These are phyloP conservation scores for Kwoniella sp. DNA, from an alignment of 768 basidiomycete species.

Conservation along the genomic window DNA sequence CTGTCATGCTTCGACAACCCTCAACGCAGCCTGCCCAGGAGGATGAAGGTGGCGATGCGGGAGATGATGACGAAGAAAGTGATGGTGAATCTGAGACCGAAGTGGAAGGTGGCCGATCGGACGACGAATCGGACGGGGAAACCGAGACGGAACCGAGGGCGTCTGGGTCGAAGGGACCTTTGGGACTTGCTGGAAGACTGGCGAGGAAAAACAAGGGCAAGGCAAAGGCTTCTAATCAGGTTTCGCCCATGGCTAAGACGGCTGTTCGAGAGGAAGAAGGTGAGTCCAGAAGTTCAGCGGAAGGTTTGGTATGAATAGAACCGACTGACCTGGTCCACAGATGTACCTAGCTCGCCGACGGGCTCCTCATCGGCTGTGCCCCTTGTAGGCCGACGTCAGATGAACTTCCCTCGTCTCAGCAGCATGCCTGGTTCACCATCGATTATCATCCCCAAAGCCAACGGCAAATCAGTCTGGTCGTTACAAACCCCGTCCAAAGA, in stretches of 20 bases:
- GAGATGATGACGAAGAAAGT: constrained; percentile 47
- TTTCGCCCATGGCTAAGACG: constrained; percentile 34
- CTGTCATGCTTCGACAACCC: constrained; percentile 54
- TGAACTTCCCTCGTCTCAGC: constrained; percentile 23
- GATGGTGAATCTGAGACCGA: constrained; percentile 32
- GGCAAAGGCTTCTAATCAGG: constrained; percentile 12
- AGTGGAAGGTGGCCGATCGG: constrained; percentile 27
- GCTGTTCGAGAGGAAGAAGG: constrained; percentile 44
- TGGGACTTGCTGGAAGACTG: constrained; percentile 21
- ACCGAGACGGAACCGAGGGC: constrained; percentile 36
- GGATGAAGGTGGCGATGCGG: constrained; percentile 35
- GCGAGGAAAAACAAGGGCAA: constrained; percentile 34
- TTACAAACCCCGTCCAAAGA: constrained; percentile 40
- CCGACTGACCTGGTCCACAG: not conserved
- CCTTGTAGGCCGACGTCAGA: constrained; percentile 27
- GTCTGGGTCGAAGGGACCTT: constrained; percentile 28
- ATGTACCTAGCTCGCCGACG: constrained; percentile 5
- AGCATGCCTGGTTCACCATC: constrained; percentile 21
- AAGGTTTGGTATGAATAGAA: not conserved
- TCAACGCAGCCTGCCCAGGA: constrained; percentile 33
- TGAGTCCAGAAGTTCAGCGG: constrained; percentile 9
- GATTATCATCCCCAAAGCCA: constrained; percentile 21
- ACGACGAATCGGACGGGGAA: constrained; percentile 44
- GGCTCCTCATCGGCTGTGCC: constrained; percentile 4
- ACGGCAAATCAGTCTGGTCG: constrained; percentile 33